Base-by-base conservation (phyloP, 441 rosid species). In the Iberis amara region DNA sequence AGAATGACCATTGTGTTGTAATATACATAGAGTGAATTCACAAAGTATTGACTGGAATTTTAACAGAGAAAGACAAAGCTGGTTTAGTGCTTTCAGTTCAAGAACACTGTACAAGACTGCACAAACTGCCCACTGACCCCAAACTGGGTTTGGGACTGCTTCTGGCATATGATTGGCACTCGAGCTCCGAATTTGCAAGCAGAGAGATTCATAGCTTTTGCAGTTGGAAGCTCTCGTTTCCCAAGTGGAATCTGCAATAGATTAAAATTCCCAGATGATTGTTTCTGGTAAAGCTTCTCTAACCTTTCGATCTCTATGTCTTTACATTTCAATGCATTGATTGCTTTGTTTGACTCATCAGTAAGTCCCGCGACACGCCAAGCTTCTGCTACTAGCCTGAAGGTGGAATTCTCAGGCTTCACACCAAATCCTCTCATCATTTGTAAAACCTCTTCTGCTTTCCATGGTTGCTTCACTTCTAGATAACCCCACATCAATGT, bases 381-480 rank as follows among this genome's bases (percentile, higher is more conserved):
- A 12, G 87, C 78, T 43, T 80, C 84, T 1, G 79, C 81, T 11
- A 79, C 63, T 37, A 79, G 76, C 69, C 47, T 41, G 49, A 74
- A 40, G 15, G 83, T 79, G 39, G 85, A 78, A 58, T 61, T 68
- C 74, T 66, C 75, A 24, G 81, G 79, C 56, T 65, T 61, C 51
- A 82, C 81, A 8, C 74, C 80, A 37, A 59, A 79, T 38, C 72
- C 79, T 75, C 65, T 65, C 89, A 81, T 83, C 12, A 73, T 57
- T 52, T 76, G 79, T 44, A 86, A 71, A 64, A 75, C 59, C 33
- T 83, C 81, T 71, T 81, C 91, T 0, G 82, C 91, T 73, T 77
- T 79, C 82, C 89, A 78, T n/a, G 95, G 95, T 43, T 79, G 85
- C 57, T 72, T 79, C 39, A 77, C 68, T 66, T 79, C 79, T 11